Conservation (phyloP, 2,329 filamentous ascomycete genomes). For the Colletotrichum abscissum region DNA sequence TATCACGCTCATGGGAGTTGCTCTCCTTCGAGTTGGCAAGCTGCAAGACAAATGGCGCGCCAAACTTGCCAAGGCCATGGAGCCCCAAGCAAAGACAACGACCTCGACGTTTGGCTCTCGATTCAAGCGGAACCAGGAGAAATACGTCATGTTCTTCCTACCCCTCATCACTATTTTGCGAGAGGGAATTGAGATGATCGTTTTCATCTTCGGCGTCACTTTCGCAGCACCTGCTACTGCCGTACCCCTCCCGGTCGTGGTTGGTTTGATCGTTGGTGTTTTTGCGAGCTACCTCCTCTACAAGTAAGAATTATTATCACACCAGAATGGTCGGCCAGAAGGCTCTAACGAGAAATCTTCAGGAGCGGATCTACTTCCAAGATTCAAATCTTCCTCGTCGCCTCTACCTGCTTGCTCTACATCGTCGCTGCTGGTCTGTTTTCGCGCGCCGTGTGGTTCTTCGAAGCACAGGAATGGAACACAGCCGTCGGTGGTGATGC, state of each 20-base stretch:
- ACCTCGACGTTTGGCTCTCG: constrained; percentile 47
- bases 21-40: constrained; percentile 83
- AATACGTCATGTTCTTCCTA: constrained; percentile 87
- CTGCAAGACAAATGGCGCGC: constrained; percentile 89
- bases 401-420: constrained; percentile 85
- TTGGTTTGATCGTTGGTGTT: constrained; percentile 75
- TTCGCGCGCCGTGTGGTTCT: background rate
- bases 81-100: constrained; percentile 59
- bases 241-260: constrained; percentile 81
- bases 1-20: constrained; percentile 84
- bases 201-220: constrained; percentile 88
- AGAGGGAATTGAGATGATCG: constrained; percentile 86
- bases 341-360: too few species aligned
- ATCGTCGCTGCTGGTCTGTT: constrained; percentile 77
- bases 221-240: constrained; percentile 79
- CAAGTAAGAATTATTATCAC: constrained; percentile 63
- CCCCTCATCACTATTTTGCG: constrained; percentile 90
- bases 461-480: constrained; percentile 59
- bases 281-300: constrained; percentile 81
- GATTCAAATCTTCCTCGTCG: constrained; percentile 80
- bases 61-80: constrained; percentile 79
- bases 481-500: constrained; percentile 67
- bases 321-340: background rate
- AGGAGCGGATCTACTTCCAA: constrained; percentile 54
- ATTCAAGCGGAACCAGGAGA: constrained; percentile 75